phyloP scores from a whole-genome alignment of 768 basidiomycete genomes.

The Trametes gibbosa region DNA sequence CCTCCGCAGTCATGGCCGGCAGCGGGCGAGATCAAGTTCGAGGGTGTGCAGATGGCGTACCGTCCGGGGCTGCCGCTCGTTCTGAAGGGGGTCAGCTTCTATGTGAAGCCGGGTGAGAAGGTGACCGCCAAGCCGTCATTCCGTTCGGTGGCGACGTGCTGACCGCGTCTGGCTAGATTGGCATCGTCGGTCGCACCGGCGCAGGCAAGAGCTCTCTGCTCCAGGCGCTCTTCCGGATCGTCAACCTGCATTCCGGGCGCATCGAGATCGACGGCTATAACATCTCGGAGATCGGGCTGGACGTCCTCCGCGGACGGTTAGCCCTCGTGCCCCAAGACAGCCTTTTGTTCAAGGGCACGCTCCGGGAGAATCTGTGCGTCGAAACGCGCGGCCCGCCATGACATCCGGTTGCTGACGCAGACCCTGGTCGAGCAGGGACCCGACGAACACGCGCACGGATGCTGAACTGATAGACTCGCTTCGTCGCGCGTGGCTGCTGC shows the following conservation, averaged over 20 bases:
- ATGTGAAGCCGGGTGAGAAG: conserved; percentile 76
- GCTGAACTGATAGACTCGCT: conserved; percentile 56
- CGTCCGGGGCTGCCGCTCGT: conserved; percentile 87
- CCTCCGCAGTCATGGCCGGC: conserved; percentile 73
- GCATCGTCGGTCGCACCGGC: conserved; percentile 49
- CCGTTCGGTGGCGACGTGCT: not conserved
- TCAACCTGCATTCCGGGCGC: conserved; percentile 55
- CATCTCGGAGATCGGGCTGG: conserved; percentile 52
- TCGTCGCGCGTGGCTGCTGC: conserved; percentile 59
- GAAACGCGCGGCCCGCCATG: not conserved
- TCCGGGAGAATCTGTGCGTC: conserved; percentile 49
- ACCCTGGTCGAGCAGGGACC: conserved; percentile 67
- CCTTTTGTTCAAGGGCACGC: conserved; percentile 74
- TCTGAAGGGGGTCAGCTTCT: conserved; percentile 74
- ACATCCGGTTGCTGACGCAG: conserved; percentile 51
- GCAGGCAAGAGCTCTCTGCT: conserved; percentile 54
- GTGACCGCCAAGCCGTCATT: conserved; percentile 35
- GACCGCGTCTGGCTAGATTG: conserved; percentile 30
- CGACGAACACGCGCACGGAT: conserved; percentile 43
- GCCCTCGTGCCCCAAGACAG: conserved; percentile 75
- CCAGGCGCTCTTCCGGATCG: conserved; percentile 39
- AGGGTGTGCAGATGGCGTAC: conserved; percentile 76
- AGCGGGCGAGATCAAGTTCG: conserved; percentile 68
- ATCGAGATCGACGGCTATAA: conserved; percentile 60
- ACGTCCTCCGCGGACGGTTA: conserved; percentile 48